These are phyloP conservation scores for Pleurotus tuber-regium DNA, from an alignment of 768 basidiomycete species.

Conservation along the genomic window DNA sequence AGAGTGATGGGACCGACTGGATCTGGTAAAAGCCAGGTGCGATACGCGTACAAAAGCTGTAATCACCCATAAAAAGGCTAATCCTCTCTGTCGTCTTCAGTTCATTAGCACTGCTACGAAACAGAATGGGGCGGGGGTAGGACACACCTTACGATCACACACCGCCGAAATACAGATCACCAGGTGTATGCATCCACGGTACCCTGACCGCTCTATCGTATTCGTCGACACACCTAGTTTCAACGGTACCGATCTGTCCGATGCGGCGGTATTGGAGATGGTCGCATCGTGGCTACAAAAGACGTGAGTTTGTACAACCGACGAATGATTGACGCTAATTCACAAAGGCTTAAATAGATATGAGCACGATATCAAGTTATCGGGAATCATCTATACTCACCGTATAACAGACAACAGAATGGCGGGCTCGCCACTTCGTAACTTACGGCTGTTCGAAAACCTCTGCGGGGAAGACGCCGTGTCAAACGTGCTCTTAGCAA, in stretches of 20 bases:
- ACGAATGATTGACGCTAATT: background rate
- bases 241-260: constrained; percentile 22
- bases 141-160: constrained; percentile 20
- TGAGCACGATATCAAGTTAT: constrained; percentile 21
- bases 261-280: constrained; percentile 21
- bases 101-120: constrained; percentile 21
- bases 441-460: constrained; percentile 40
- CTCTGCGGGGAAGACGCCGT: constrained; percentile 28
- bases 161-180: constrained; percentile 19
- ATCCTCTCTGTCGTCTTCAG: constrained; percentile 12
- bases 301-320: constrained; percentile 17
- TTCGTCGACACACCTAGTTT: constrained; percentile 27
- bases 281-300: constrained; percentile 24
- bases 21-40: constrained; percentile 12
- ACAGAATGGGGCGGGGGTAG: constrained; percentile 10
- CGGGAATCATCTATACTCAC: constrained; percentile 38
- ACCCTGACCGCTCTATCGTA: constrained; percentile 17
- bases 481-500: background rate
- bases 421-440: constrained; percentile 33
- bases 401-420: constrained; percentile 31
- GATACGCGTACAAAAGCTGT: too few relatives aligned
- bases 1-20: constrained; percentile 14
- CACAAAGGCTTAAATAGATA: constrained; percentile 7
- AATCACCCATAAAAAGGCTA: too few relatives aligned
- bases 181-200: constrained; percentile 16